A percentile compares a stretch with the other conserved stretches of the same genome.
Conservation (phyloP, 2,329 filamentous ascomycete genomes). For the Calonectria multiphialidica region DNA sequence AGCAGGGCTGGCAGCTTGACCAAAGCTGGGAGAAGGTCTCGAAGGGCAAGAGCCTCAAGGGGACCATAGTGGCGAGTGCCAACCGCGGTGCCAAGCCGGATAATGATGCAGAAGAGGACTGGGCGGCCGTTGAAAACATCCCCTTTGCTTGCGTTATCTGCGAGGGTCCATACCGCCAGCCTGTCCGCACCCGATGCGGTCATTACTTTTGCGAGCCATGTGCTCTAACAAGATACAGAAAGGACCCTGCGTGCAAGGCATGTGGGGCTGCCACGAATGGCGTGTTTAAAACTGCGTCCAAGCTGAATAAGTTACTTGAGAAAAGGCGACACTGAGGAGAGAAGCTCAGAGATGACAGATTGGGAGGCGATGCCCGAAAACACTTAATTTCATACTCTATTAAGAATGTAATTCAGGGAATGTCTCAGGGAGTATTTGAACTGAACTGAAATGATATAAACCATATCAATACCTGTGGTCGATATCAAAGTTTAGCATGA, state of each 20-base stretch:
- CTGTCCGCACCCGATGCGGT: slow-evolving; percentile 89
- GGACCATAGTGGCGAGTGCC: slow-evolving; percentile 72
- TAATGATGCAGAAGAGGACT: slow-evolving; percentile 68
- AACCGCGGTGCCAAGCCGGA: slow-evolving; percentile 56
- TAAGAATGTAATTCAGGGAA: no score
- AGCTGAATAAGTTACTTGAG: slow-evolving; percentile 82
- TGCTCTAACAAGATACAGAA: slow-evolving; percentile 86
- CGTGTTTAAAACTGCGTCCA: slow-evolving; percentile 90
- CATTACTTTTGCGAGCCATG: slow-evolving; percentile 97
- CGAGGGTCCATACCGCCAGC: slow-evolving; percentile 80
- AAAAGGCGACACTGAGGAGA: slow-evolving; percentile 74
- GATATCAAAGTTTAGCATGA: no score
- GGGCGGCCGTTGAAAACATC: slow-evolving; percentile 82
- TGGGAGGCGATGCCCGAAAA: no score
- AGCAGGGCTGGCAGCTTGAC: slow-evolving; percentile 96
- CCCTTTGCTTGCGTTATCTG: slow-evolving; percentile 94
- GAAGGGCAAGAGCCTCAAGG: slow-evolving; percentile 73
- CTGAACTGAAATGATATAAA: no score
- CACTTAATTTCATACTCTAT: no score
- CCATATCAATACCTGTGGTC: no score
- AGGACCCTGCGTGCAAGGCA: slow-evolving; percentile 86
- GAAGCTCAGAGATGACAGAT: slow-evolving; percentile 65
- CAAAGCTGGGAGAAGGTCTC: slow-evolving; percentile 90
- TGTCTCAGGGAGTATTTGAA: no score
- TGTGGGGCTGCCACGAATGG: slow-evolving; percentile 89